phyloP scores from a whole-genome alignment of 805 yeast species.

The Jamesozyma lodderae region DNA sequence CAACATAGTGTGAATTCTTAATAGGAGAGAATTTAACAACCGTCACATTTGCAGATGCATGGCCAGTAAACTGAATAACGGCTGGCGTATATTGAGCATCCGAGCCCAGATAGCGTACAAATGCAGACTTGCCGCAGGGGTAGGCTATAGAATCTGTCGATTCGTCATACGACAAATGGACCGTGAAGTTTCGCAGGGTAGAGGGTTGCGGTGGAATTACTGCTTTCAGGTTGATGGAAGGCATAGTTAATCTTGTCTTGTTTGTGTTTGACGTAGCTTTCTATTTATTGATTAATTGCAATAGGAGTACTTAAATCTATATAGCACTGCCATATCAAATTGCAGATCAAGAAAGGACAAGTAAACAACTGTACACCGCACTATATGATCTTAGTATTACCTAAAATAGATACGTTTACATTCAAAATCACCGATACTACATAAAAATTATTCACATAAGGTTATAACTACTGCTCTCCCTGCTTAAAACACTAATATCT shows the following conservation, averaged over 20 bases:
- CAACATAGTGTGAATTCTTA: conserved; percentile 70
- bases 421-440: too few species aligned
- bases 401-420: too few species aligned
- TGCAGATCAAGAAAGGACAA: too few species aligned
- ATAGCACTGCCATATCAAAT: too few species aligned
- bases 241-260: conserved; percentile 8
- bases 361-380: too few species aligned
- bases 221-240: conserved; percentile 21
- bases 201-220: conserved; percentile 71
- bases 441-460: too few species aligned
- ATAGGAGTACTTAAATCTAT: too few species aligned
- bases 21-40: conserved; percentile 77
- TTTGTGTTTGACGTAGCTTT: neutral
- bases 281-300: too few species aligned
- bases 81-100: conserved; percentile 32
- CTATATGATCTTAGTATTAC: too few species aligned
- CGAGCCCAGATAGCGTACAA: conserved; percentile 54
- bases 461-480: too few species aligned
- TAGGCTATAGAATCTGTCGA: conserved; percentile 66
- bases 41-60: conserved; percentile 54
- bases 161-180: conserved; percentile 68
- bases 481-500: too few species aligned
- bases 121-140: conserved; percentile 71
- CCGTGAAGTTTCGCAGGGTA: conserved; percentile 59
- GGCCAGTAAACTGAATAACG: conserved; percentile 60